Conservation (phyloP, 345 rosid genomes). For the Eucalyptus victrix region DNA sequence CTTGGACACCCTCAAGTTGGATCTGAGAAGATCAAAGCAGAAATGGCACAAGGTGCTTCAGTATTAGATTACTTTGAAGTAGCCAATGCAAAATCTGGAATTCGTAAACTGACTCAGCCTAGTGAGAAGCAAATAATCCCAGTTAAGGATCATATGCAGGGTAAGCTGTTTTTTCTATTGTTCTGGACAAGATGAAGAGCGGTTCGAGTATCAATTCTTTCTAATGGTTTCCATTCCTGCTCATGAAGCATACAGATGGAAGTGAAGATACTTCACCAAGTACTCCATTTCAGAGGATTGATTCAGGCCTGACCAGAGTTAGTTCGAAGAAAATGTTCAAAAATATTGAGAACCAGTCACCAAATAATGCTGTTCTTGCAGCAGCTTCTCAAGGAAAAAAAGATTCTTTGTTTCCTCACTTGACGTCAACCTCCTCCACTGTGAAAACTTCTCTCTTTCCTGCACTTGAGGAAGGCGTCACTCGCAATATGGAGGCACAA, state of each 20-base stretch:
- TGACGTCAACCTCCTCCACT: background rate
- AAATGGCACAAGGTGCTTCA: background rate
- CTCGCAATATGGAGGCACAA: background rate
- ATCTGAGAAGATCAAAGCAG: background rate
- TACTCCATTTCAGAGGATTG: background rate
- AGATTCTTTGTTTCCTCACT: background rate
- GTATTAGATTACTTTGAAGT: background rate
- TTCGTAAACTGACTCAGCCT: background rate
- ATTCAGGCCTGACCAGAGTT: background rate
- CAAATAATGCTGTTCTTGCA: constrained; percentile 2
- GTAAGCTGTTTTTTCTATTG: background rate
- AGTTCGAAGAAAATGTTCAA: background rate
- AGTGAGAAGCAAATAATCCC: constrained; percentile 10
- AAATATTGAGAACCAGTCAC: background rate
- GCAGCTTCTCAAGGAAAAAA: constrained; percentile 3
- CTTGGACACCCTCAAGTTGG: background rate
- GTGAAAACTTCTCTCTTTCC: background rate
- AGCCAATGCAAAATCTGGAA: background rate
- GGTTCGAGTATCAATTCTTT: background rate
- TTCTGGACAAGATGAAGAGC: background rate
- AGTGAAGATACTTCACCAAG: constrained; percentile 2
- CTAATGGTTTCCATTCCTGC: constrained; percentile 14
- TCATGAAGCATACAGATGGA: constrained; percentile 35
- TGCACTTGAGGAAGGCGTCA: background rate
- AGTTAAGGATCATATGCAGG: constrained; percentile 30